Evolutionary conservation across 352 stramenopile genomes (phyloP), one percentile per base, ranked within the genome.

Genomic region (Phytophthora rubi): DNA sequence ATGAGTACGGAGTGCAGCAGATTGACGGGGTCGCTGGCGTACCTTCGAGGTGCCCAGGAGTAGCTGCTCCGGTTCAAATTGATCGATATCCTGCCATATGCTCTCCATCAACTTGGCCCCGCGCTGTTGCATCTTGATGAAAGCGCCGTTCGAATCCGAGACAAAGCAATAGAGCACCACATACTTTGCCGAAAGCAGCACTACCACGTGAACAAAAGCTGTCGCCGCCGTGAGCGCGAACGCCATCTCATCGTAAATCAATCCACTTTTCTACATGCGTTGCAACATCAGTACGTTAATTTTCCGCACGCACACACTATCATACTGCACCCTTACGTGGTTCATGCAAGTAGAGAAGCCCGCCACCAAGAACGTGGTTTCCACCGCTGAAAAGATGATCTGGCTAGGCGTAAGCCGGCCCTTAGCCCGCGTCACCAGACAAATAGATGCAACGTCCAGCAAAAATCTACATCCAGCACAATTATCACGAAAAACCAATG

Each of bases 241-340:
- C 0, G 80, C 71, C 26, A 64, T 42, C 8, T 60, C 52, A 61
- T 91, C 83, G 47, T 80, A 81, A 30, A 90, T 76, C 32, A 85
- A 37, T 16, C 15, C 66, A 16, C 9, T 57, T 18, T 70, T 66
- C 71, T 78, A 45, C 44, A 26, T 28, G 26, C n/a, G 42, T 4
- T 59, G 8, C 3, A 70, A 58, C 23, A n/a, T 0, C 35, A 51
- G 3, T 42, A 6, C 6, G 44, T 71, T 51, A 75, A 45, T 4
- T 65, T 44, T 39, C 12, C 12, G 10, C 5, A 54, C 51, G 26
- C 10, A 30, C 15, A 49, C 18, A 23, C 57, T 13, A 59, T 7
- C 42, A 62, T 13, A 39, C 30, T 21, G 39, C 39, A 21, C 1
- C 2, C 54, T 65, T 60, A 63, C 68, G 16, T 65, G 55, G 47